Base-by-base conservation (phyloP, 768 basidiomycete species). In the Leucocoprinus sp. region DNA sequence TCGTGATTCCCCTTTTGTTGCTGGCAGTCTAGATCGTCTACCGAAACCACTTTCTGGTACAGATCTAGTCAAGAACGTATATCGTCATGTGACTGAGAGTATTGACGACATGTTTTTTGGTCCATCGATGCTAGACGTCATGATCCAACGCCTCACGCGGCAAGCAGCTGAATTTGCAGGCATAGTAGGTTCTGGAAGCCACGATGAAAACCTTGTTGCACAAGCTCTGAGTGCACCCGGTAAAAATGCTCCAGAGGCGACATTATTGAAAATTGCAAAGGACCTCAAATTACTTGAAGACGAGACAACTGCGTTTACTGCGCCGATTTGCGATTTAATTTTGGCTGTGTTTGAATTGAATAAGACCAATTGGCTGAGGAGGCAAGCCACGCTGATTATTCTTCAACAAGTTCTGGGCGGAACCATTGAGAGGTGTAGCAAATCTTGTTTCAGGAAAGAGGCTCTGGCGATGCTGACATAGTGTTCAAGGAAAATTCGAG, bases 61-160 rank as follows among this genome's bases (percentile, higher is more conserved):
- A 11, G 81, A 80, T 45, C 71, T 96, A 28, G 88, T 97, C 43
- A 82, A 83, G 44, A 84, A 81, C 18, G 76, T 99, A 47, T 98
- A 95, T 59, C 82, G 84, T 23, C 89, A 91, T 19, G 88, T 99
- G 37, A 79, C 95, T 4, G 88, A 90, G 52, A 93, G 92, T 60
- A 83, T 98, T 55, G 96, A 99, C 61, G 96, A 98, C 62, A 90
- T 96, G 76, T 84, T 95, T 64, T 91, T 95, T 53, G 93, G 90
- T 2, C 93, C 88, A 2, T 93, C 91, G 0, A 93, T 96, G 90
- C 65, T 97, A 35, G 93, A 97, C 59, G 84, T 93, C 36, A 87
- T 95, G 75, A 89, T 95, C 34, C 84, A 90, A 55, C 80, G 92
- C 2, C 76, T 97, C 14, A 90, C 85, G 0, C 77, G 82, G 23